Percentiles rank a stretch among this genome's conserved stretches.
Evolutionary conservation across 768 basidiomycete genomes (phyloP).

Genomic region (Trametes sanguinea): DNA sequence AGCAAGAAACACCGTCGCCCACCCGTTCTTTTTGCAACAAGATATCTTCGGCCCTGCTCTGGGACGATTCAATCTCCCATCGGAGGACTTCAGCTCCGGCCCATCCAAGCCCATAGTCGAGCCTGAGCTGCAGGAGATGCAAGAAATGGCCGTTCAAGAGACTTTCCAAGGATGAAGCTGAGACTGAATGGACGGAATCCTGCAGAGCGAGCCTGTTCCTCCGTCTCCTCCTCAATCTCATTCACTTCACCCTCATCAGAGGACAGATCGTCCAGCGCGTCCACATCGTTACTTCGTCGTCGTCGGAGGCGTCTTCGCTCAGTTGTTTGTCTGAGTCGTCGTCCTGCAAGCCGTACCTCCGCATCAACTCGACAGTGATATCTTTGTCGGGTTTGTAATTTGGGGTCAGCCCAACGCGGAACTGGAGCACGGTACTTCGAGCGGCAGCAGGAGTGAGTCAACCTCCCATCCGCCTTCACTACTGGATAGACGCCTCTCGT

Average conservation of each 20-base stretch:
- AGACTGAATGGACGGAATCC: constrained; percentile 61
- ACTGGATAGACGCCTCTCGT: constrained; percentile 56
- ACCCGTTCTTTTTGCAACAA: constrained; percentile 38
- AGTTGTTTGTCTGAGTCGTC: constrained; percentile 32
- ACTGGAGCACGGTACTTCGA: constrained; percentile 42
- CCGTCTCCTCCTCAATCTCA: no score
- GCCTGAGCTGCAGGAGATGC: constrained; percentile 52
- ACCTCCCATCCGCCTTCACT: constrained; percentile 45
- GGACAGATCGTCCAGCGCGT: constrained; percentile 25
- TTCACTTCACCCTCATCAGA: no score
- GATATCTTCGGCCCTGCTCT: constrained; percentile 44
- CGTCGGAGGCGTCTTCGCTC: no score
- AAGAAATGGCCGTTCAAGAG: constrained; percentile 59
- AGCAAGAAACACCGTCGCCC: not conserved
- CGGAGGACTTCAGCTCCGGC: constrained; percentile 64
- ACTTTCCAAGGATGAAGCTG: constrained; percentile 61
- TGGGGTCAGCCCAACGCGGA: constrained; percentile 62
- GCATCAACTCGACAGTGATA: constrained; percentile 48
- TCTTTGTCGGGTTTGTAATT: constrained; percentile 61
- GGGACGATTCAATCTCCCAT: constrained; percentile 46
- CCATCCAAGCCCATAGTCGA: constrained; percentile 61
- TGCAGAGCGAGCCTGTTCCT: constrained; percentile 29
- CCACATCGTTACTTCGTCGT: constrained; percentile 19
- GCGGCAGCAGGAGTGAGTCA: constrained; percentile 38
- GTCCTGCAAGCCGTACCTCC: constrained; percentile 50